A percentile compares a stretch with the other conserved stretches of the same genome.
Conservation (phyloP, 768 basidiomycete species). For the Gloeostereum incarnatum region DNA sequence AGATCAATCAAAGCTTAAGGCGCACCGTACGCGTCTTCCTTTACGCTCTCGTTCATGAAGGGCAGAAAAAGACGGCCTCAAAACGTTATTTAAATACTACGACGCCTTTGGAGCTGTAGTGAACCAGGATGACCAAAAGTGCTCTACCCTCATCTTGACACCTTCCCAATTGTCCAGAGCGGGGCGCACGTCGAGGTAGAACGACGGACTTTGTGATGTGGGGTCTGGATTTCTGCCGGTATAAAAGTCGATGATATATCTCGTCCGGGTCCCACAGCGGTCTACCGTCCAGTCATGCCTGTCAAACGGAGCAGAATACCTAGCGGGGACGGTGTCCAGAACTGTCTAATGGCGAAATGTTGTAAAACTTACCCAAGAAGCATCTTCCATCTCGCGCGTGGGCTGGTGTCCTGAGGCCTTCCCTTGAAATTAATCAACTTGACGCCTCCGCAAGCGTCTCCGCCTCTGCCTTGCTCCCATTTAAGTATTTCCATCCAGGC, state of each 20-base stretch:
- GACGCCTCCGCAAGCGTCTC: slow-evolving; percentile 72
- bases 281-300: slow-evolving; percentile 96
- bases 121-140: slow-evolving; percentile 35
- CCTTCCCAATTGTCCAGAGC: slow-evolving; percentile 94
- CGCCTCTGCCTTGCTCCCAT: slow-evolving; percentile 79
- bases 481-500: slow-evolving; percentile 77
- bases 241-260: slow-evolving; percentile 99
- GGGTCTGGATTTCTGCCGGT: slow-evolving; percentile 54
- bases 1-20: too few species aligned
- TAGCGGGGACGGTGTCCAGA: slow-evolving; percentile 18
- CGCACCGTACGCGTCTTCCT: too few species aligned
- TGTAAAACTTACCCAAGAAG: slow-evolving; percentile 66
- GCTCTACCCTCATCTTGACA: slow-evolving; percentile 68
- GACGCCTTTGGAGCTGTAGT: too few species aligned
- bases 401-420: slow-evolving; percentile 67
- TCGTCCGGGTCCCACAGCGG: slow-evolving; percentile 79
- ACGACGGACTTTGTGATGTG: slow-evolving; percentile 53
- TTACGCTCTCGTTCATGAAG: too few species aligned
- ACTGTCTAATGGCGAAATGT: slow-evolving; percentile 7
- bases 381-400: slow-evolving; percentile 74
- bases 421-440: slow-evolving; percentile 90
- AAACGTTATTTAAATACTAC: too few species aligned
- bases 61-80: too few species aligned
- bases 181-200: slow-evolving; percentile 91
- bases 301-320: slow-evolving; percentile 93